Base-by-base conservation (phyloP, 2,329 filamentous ascomycete genomes). In the Simplicillium sp. region DNA sequence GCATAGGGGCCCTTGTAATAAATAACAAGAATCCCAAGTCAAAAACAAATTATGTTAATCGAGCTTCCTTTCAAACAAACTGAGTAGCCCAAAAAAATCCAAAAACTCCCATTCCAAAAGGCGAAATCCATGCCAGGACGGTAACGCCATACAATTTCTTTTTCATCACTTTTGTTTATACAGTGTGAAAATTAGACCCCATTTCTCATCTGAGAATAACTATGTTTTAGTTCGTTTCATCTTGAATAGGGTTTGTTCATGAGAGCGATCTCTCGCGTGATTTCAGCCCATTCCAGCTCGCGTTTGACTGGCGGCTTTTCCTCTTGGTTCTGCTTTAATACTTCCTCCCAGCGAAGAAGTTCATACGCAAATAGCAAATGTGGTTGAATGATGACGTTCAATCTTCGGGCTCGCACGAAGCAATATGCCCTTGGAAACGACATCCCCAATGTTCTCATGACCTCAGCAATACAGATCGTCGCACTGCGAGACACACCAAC, bases 381-480 rank as follows among this genome's bases (percentile, higher is more conserved):
- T 11, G 92, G 92, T 60, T 98, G 92, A 48, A 98, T 97, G 48
- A 98, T 98, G 39, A 98, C 92, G 56, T 98, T 98, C 37, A 98
- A 70, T 45, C 92, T 75, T 40, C 92, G 77, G 15, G 92, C 92
- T 28, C 92, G 82, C 31, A 98, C 92, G 60, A 90, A 97, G 60
- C 92, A 97, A 62, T 98, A 98, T 44, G 92, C 92, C 41, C 86
- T 77, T 11, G 92, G 88, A 52, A 97, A 90, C 1, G 87, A 92
- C 48, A 96, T 66, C 16, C 78, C 72, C 51, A 87, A 63, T 18
- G 82, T 72, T 29, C 82, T 80, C 92, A 98, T 98, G 29, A 97
- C 87, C 61, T 97, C 89, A n/a, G 92, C 92, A 54, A 98, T 98
- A 59, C 92, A 97, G 46, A 98, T 96, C 2, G 90, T 98, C 11